phyloP scores from a whole-genome alignment of 2,329 filamentous ascomycete species.

The Fusarium paranaense region DNA sequence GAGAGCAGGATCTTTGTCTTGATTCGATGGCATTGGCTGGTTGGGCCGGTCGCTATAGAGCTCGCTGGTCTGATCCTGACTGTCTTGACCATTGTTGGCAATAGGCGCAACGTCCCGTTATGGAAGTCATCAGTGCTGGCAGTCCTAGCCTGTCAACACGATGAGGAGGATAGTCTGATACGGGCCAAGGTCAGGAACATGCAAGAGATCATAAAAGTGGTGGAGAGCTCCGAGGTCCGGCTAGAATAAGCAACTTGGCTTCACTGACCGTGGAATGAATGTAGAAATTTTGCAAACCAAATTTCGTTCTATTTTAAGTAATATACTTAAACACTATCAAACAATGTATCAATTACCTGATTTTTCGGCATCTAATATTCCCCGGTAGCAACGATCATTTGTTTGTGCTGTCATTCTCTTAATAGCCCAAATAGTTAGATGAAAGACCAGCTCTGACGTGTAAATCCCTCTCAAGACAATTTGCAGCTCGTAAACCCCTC shows the following conservation, averaged over 20 bases:
- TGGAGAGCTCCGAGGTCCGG: neutral
- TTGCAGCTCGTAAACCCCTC: too few species aligned
- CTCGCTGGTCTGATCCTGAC: neutral
- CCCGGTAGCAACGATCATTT: too few species aligned
- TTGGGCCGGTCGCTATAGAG: conserved; percentile 6
- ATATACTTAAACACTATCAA: too few species aligned
- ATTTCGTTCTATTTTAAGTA: too few species aligned
- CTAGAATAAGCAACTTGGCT: neutral
- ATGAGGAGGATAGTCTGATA: neutral
- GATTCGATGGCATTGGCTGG: conserved; percentile 9
- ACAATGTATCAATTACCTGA: too few species aligned
- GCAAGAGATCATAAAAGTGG: neutral
- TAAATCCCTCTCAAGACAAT: too few species aligned
- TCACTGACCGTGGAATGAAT: too few species aligned
- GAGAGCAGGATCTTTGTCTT: conserved; percentile 9
- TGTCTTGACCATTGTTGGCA: conserved; percentile 1
- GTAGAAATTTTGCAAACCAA: too few species aligned
- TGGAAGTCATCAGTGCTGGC: conserved; percentile 29
- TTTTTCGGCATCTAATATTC: too few species aligned
- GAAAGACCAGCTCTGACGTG: too few species aligned
- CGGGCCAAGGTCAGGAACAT: neutral
- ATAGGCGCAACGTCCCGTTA: conserved; percentile 8
- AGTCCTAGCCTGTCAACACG: neutral
- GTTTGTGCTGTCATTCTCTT: too few species aligned
- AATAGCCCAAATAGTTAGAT: too few species aligned